phyloP scores from a whole-genome alignment of 129 eudicot species.

The Dittrichia graveolens region DNA sequence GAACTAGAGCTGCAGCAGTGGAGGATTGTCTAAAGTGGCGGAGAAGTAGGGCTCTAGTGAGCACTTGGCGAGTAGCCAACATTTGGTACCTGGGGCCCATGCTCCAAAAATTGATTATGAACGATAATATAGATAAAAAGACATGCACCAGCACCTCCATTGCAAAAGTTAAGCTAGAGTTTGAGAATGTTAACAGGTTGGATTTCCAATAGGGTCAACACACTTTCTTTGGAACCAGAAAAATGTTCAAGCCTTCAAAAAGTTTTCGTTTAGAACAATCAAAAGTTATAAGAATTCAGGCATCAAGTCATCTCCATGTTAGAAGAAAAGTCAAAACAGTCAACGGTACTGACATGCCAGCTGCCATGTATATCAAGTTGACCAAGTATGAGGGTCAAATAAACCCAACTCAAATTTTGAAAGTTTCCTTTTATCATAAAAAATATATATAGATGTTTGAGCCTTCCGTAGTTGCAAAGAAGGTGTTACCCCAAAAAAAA shows the following conservation, averaged over 20 bases:
- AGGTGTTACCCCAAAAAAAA: neutral
- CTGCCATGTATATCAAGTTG: neutral
- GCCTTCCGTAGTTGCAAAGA: neutral
- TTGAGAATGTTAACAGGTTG: no score
- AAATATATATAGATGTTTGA: neutral
- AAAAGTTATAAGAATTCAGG: no score
- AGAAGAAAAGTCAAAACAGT: neutral
- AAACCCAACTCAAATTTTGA: neutral
- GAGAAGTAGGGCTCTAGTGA: constrained; percentile 41
- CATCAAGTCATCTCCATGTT: no score
- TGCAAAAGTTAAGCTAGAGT: no score
- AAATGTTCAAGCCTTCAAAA: no score
- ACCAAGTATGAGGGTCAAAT: neutral
- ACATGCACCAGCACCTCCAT: no score
- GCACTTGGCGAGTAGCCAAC: constrained; percentile 47
- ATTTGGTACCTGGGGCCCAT: constrained; percentile 29
- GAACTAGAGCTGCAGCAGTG: constrained; percentile 51
- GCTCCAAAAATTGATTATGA: neutral
- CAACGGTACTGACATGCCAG: neutral
- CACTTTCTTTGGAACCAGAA: no score
- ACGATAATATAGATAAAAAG: neutral
- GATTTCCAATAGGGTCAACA: no score
- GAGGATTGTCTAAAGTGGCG: constrained; percentile 52
- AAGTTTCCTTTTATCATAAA: neutral
- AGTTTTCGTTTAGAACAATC: no score